phyloP scores from a whole-genome alignment of 768 basidiomycete genomes.

The Hortiboletus campestris region DNA sequence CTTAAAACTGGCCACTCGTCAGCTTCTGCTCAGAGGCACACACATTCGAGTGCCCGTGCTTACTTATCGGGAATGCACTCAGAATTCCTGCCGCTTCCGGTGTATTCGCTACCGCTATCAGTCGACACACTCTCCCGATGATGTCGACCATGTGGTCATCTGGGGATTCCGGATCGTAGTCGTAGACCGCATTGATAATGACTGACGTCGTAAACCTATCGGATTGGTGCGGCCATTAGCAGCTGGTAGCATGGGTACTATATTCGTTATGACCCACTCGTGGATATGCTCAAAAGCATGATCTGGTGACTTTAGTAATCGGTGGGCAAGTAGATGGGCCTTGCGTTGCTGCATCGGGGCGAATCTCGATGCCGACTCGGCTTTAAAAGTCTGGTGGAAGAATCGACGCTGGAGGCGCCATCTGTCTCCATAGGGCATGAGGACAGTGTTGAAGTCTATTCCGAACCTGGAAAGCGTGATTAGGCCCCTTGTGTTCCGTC shows the following conservation, averaged over 20 bases:
- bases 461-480: constrained; percentile 9
- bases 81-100: constrained; percentile 14
- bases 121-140: constrained; percentile 10
- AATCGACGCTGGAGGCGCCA: constrained; percentile 22
- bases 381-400: constrained; percentile 18
- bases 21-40: not conserved
- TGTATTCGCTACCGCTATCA: not conserved
- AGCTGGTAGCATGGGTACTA: not conserved
- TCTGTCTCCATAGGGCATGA: constrained; percentile 17
- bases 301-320: constrained; percentile 9
- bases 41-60: not conserved
- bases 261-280: constrained; percentile 17
- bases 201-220: constrained; percentile 26
- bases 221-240: not conserved
- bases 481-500: not conserved
- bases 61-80: constrained; percentile 15
- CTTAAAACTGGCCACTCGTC: constrained; percentile 9
- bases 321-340: constrained; percentile 2
- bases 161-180: constrained; percentile 16
- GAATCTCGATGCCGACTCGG: constrained; percentile 11
- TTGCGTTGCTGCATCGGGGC: constrained; percentile 14
- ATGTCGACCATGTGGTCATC: constrained; percentile 13
- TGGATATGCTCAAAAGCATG: constrained; percentile 7
- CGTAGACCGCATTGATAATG: constrained; percentile 17
- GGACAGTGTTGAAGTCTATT: constrained; percentile 10